A percentile compares a stretch with the other conserved stretches of the same genome.
phyloP scores from a whole-genome alignment of 2,329 filamentous ascomycete genomes.

The Colletotrichum spinosum region DNA sequence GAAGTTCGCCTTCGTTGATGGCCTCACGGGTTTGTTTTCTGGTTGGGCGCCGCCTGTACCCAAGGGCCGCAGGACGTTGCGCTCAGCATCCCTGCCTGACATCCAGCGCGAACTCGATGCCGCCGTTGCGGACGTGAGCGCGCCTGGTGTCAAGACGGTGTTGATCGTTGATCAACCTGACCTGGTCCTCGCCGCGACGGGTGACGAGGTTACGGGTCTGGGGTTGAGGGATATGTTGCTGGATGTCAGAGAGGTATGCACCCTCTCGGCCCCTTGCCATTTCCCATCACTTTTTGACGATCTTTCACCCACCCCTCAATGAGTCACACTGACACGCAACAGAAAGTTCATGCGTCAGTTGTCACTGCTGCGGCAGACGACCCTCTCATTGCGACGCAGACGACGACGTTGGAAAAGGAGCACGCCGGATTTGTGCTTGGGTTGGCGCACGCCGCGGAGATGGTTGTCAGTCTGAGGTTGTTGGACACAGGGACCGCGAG shows the following conservation, averaged over 20 bases:
- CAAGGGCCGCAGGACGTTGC: constrained; percentile 43
- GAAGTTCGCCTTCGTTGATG: constrained; percentile 81
- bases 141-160: constrained; percentile 58
- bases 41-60: constrained; percentile 15
- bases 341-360: constrained; percentile 74
- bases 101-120: constrained; percentile 53
- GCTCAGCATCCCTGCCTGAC: constrained; percentile 47
- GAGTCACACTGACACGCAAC: constrained; percentile 27
- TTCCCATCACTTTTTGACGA: neutral
- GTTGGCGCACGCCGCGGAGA: constrained; percentile 79
- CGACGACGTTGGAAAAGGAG: constrained; percentile 75
- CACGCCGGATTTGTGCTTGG: constrained; percentile 78
- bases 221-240: constrained; percentile 68
- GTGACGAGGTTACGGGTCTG: constrained; percentile 55
- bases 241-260: constrained; percentile 71
- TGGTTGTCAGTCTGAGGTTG: constrained; percentile 77
- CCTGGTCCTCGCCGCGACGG: constrained; percentile 70
- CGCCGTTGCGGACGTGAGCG: constrained; percentile 54
- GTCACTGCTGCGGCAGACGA: constrained; percentile 79
- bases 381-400: constrained; percentile 72
- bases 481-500: constrained; percentile 89
- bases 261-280: neutral
- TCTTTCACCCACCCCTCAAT: neutral
- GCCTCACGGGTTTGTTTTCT: constrained; percentile 70
- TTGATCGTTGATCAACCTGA: constrained; percentile 76